Conservation (phyloP, 257 asterid species). For the Coffea eugenioides region DNA sequence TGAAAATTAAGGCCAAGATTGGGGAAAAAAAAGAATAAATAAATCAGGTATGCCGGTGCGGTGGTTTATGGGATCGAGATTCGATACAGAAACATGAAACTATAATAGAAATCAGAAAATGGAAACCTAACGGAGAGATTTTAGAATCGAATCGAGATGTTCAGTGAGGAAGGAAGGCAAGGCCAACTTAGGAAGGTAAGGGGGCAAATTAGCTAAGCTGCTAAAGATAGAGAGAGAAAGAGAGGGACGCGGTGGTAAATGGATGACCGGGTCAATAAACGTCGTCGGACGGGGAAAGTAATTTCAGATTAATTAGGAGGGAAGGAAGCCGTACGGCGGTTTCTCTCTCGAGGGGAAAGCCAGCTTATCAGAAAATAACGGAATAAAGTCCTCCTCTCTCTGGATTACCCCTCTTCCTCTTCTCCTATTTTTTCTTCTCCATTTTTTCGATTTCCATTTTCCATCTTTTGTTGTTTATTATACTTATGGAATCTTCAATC, state of each 20-base stretch:
- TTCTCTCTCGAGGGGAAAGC: neutral
- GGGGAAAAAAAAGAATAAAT: neutral
- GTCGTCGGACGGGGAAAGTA: neutral
- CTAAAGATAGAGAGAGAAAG: neutral
- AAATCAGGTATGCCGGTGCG: too few species aligned
- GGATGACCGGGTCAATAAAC: neutral
- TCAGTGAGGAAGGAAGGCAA: too few species aligned
- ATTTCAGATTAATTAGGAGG: neutral
- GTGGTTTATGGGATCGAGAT: neutral
- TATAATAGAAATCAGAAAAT: neutral
- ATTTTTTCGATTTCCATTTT: too few species aligned
- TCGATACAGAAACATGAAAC: neutral
- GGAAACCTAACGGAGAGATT: neutral
- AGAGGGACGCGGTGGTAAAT: neutral
- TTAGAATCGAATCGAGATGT: too few species aligned
- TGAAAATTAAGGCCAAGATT: neutral
- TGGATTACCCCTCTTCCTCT: neutral
- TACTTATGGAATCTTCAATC: too few species aligned
- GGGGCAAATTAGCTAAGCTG: too few species aligned
- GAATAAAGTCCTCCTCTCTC: neutral
- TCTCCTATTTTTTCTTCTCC: too few species aligned
- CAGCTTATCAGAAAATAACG: neutral
- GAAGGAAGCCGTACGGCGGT: neutral
- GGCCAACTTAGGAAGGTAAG: too few species aligned
- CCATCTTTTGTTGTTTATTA: too few species aligned